Evolutionary conservation across 257 asterid species (phyloP).

Genomic region (Ligustrum vulgare): DNA sequence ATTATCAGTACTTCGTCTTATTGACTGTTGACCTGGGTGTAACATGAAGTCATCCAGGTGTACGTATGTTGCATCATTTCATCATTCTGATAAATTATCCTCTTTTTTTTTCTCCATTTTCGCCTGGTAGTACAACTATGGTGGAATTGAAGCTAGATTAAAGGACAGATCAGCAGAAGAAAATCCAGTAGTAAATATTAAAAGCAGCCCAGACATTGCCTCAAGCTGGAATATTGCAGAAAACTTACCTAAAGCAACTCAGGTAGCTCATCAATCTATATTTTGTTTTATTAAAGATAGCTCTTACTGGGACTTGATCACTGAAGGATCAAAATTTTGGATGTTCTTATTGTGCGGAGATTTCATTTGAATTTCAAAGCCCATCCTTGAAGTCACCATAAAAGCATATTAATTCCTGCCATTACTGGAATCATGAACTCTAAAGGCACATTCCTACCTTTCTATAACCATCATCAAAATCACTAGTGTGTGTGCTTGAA

Average conservation of each 20-base stretch:
- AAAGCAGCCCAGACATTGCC: slow-evolving; percentile 44
- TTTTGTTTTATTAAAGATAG: background rate
- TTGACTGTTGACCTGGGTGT: background rate
- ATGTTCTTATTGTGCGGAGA: slow-evolving; percentile 17
- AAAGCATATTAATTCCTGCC: slow-evolving; percentile 1
- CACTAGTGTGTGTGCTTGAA: slow-evolving; percentile 1
- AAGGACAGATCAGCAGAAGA: slow-evolving; percentile 54
- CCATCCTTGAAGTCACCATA: background rate
- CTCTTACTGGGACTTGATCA: slow-evolving; percentile 15
- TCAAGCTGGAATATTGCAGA: slow-evolving; percentile 90
- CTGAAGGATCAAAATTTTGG: slow-evolving; percentile 11
- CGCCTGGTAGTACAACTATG: slow-evolving; percentile 71
- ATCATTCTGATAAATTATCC: slow-evolving; percentile 22
- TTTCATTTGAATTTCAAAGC: slow-evolving; percentile 18
- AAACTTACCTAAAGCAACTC: slow-evolving; percentile 67
- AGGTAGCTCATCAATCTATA: slow-evolving; percentile 48
- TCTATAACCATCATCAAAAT: slow-evolving; percentile 6
- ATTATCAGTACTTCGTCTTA: background rate
- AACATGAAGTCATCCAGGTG: background rate
- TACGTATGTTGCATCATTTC: background rate
- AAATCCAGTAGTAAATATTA: slow-evolving; percentile 36
- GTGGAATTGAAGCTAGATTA: slow-evolving; percentile 82
- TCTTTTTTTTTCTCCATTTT: slow-evolving; percentile 9
- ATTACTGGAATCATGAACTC: slow-evolving; percentile 11
- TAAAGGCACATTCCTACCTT: slow-evolving; percentile 7